Conservation (phyloP, 1,139 yeast species). For the Candida tunisiensis region DNA sequence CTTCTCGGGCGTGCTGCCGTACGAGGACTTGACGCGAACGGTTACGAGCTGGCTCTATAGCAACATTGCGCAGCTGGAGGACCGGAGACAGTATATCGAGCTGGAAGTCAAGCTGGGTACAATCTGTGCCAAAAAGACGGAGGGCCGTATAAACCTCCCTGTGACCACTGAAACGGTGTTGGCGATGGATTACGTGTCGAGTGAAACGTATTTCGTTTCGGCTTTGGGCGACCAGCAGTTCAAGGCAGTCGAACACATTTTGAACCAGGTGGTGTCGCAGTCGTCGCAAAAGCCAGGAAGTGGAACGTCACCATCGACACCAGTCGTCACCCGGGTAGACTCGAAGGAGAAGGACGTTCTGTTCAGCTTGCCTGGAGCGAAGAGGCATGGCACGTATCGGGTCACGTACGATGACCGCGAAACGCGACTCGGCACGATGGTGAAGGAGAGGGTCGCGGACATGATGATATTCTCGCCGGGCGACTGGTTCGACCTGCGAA, state of each 20-base stretch:
- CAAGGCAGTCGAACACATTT: conserved; percentile 29
- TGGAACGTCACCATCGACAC: conserved; percentile 2
- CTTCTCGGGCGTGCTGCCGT: conserved; percentile 60
- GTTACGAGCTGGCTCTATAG: conserved; percentile 87
- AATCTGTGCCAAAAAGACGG: conserved; percentile 49
- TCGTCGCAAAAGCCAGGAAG: conserved; percentile 3
- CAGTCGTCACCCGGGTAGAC: no score
- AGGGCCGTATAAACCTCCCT: conserved; percentile 50
- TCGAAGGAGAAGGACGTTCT: no score
- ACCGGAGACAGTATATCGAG: conserved; percentile 47
- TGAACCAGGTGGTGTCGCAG: conserved; percentile 27
- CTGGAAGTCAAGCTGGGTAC: conserved; percentile 73
- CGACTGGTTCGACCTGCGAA: conserved; percentile 56
- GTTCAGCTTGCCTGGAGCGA: no score
- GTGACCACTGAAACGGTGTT: conserved; percentile 62
- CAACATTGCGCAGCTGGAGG: conserved; percentile 46
- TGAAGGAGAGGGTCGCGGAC: conserved; percentile 57
- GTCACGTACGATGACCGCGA: conserved; percentile 14
- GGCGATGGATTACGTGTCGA: conserved; percentile 33
- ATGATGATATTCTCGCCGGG: conserved; percentile 61
- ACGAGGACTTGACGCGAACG: conserved; percentile 65
- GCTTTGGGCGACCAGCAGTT: conserved; percentile 57
- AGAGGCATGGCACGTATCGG: conserved; percentile 23
- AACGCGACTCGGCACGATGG: conserved; percentile 40
- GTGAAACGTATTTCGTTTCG: conserved; percentile 47